Evolutionary conservation across 768 basidiomycete species (phyloP).

Genomic region (Trametes gibbosa): DNA sequence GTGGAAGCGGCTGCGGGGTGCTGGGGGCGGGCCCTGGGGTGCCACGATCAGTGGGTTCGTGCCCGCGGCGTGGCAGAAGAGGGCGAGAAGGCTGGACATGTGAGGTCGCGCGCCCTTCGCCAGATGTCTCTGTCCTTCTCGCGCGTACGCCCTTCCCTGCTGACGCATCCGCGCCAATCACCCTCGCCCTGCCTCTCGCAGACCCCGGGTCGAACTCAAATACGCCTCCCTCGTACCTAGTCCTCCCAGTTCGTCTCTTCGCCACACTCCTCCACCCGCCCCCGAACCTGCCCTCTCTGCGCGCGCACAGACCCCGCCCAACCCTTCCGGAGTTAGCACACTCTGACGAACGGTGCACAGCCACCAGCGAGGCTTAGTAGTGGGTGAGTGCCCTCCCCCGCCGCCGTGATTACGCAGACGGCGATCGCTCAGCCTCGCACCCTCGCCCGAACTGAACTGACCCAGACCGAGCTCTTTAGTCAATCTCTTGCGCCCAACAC

Average conservation of each 20-base stretch:
- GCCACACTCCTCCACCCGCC: constrained; percentile 1
- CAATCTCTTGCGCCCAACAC: neutral
- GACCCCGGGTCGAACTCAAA: neutral
- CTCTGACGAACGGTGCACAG: neutral
- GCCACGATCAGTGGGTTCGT: constrained; percentile 11
- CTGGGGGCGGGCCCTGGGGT: neutral
- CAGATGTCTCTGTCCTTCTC: neutral
- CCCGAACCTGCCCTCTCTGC: neutral
- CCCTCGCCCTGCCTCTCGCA: neutral
- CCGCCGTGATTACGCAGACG: constrained; percentile 5
- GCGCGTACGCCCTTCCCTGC: constrained; percentile 1
- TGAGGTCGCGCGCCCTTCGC: constrained; percentile 12
- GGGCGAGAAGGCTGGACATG: constrained; percentile 4
- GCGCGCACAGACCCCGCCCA: neutral
- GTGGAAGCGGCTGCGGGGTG: neutral
- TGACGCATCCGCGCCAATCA: constrained; percentile 16
- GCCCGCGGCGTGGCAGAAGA: neutral
- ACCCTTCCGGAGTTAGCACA: neutral
- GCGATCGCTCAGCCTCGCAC: neutral
- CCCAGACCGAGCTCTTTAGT: neutral
- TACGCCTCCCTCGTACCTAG: neutral
- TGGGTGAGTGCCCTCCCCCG: constrained; percentile 1
- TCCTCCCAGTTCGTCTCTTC: neutral
- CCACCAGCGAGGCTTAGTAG: neutral
- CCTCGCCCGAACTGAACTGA: neutral